Percentiles rank a stretch among this genome's conserved stretches.
phyloP scores from a whole-genome alignment of 2,329 filamentous ascomycete species.

The Cladobotryum mycophilum region DNA sequence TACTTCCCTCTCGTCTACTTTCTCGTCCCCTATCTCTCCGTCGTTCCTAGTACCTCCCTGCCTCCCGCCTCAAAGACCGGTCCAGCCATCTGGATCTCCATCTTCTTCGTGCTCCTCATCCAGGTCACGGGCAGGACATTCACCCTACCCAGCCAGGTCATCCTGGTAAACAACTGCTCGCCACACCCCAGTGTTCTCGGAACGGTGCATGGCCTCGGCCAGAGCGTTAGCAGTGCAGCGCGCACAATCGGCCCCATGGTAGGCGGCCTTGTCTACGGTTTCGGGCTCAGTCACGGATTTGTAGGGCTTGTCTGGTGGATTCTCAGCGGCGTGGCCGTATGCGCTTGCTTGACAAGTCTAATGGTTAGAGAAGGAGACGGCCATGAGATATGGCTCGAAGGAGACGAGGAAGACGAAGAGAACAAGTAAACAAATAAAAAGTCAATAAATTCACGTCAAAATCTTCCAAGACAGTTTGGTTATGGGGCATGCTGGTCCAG shows the following conservation, averaged over 20 bases:
- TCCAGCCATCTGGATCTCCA: constrained; percentile 55
- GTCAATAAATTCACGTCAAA: too few relatives aligned
- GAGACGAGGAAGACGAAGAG: constrained; percentile 39
- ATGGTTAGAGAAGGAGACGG: constrained; percentile 56
- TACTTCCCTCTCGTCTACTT: constrained; percentile 67
- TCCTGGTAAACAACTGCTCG: constrained; percentile 43
- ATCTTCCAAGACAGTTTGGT: too few relatives aligned
- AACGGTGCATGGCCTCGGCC: constrained; percentile 45
- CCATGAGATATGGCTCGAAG: constrained; percentile 59
- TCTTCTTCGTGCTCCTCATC: constrained; percentile 54
- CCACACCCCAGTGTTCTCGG: constrained; percentile 43
- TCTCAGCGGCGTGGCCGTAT: constrained; percentile 42
- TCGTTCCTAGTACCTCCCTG: constrained; percentile 52
- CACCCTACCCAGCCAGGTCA: constrained; percentile 40
- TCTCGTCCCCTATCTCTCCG: constrained; percentile 62
- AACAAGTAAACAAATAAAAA: background rate
- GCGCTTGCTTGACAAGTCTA: constrained; percentile 45
- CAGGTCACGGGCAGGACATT: constrained; percentile 65
- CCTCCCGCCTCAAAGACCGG: constrained; percentile 49
- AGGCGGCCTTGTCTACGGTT: constrained; percentile 55
- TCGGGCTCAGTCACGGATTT: constrained; percentile 49
- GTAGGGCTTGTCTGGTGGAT: constrained; percentile 56
- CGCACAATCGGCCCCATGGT: constrained; percentile 55
- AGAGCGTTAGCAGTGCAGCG: constrained; percentile 53
- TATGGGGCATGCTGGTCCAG: background rate